phyloP scores from a whole-genome alignment of 75 land plant genomes.

The Pinus taeda region DNA sequence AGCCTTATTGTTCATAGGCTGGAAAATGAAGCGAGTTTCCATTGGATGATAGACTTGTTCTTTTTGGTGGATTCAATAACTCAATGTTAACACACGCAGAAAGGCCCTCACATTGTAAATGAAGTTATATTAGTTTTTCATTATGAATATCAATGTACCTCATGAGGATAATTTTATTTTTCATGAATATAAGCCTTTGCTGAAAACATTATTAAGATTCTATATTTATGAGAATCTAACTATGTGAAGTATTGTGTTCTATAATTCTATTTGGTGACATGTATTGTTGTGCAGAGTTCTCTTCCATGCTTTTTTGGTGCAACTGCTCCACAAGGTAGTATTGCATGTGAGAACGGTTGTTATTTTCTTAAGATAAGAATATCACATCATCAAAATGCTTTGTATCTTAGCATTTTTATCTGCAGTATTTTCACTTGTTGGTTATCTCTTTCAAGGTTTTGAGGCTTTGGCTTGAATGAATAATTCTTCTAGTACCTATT shows the following conservation, averaged over 20 bases:
- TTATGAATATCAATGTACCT: not conserved
- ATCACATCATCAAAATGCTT: not conserved
- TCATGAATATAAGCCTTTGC: not conserved
- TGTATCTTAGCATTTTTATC: not conserved
- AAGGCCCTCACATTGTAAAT: conserved; percentile 38
- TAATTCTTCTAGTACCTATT: conserved; percentile 74
- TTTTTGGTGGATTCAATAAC: conserved; percentile 97
- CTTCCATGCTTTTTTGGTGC: conserved; percentile 86
- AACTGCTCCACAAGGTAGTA: conserved; percentile 82
- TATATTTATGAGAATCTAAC: not conserved
- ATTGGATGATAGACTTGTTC: conserved; percentile 83
- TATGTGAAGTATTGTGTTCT: not conserved
- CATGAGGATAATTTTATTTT: not conserved
- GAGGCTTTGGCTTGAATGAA: conserved; percentile 90
- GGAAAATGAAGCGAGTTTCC: conserved; percentile 81
- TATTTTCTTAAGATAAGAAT: conserved; percentile 83
- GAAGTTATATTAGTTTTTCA: not conserved
- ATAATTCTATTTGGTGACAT: conserved; percentile 15
- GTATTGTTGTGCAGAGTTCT: conserved; percentile 80
- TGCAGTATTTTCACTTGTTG: not conserved
- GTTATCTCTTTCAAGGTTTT: conserved; percentile 56
- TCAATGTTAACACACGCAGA: conserved; percentile 74
- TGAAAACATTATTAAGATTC: not conserved
- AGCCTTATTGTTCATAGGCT: conserved; percentile 72
- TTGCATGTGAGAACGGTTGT: conserved; percentile 92